Conservation (phyloP, 2,329 filamentous ascomycete genomes). For the Mycosphaerella arachidis region DNA sequence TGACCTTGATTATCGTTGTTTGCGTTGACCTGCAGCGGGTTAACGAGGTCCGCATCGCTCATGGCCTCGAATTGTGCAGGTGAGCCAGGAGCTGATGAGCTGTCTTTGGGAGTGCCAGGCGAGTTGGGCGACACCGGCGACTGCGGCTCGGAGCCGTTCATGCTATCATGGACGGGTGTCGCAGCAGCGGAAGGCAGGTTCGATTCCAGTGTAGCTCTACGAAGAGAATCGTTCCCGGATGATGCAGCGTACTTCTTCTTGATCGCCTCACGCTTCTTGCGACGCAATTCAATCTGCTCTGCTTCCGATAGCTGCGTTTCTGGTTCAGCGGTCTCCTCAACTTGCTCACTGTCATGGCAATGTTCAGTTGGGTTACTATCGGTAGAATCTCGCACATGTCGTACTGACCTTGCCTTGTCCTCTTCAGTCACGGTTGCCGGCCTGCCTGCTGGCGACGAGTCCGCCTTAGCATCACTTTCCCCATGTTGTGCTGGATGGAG, state of each 20-base stretch:
- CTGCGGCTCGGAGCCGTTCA: conserved; percentile 22
- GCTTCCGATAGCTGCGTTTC: conserved; percentile 65
- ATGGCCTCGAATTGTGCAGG: conserved; percentile 39
- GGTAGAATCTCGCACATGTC: background rate
- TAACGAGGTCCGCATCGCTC: conserved; percentile 39
- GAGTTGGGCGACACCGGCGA: conserved; percentile 29
- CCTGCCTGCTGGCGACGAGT: conserved; percentile 9
- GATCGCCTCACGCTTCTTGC: conserved; percentile 78
- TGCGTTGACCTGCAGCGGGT: conserved; percentile 28
- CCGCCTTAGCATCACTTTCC: conserved; percentile 15
- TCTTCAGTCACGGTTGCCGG: conserved; percentile 2
- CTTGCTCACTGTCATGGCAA: conserved; percentile 39
- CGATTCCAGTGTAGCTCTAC: conserved; percentile 53
- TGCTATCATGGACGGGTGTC: conserved; percentile 36
- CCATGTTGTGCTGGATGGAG: conserved; percentile 10
- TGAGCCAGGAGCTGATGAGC: conserved; percentile 22
- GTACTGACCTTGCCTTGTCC: conserved; percentile 15
- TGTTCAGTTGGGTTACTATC: background rate
- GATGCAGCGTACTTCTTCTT: conserved; percentile 69
- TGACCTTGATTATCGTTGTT: conserved; percentile 60
- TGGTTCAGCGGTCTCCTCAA: conserved; percentile 37
- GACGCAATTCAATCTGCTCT: conserved; percentile 76
- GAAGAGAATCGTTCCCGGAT: conserved; percentile 59
- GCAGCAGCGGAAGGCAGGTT: conserved; percentile 23
- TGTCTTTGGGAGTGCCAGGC: conserved; percentile 35